A percentile compares a stretch with the other conserved stretches of the same genome.
Conservation (phyloP, 2,329 filamentous ascomycete genomes). For the Calonectria hongkongensis region DNA sequence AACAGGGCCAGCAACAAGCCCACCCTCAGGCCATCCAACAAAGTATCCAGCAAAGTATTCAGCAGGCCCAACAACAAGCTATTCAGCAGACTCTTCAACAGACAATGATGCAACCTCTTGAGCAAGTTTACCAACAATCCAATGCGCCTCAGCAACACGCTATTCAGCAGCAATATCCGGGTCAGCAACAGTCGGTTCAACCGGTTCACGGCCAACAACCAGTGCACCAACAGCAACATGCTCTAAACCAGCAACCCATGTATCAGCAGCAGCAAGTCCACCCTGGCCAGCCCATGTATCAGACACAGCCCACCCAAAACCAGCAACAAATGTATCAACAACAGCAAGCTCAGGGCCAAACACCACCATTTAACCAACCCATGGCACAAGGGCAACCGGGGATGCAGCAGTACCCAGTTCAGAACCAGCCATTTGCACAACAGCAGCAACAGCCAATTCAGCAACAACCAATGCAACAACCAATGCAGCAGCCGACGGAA, state of each 20-base stretch:
- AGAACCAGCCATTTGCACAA: neutral
- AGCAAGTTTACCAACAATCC: neutral
- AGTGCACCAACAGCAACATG: neutral
- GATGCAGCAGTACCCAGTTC: neutral
- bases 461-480: neutral
- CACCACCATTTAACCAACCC: neutral
- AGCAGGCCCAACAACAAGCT: neutral
- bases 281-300: neutral
- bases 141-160: neutral
- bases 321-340: neutral
- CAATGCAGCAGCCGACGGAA: neutral
- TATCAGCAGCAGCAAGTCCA: neutral
- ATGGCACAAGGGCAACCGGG: neutral
- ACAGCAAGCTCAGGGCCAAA: neutral
- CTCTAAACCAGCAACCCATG: neutral
- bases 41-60: neutral
- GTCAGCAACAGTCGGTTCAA: neutral
- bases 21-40: neutral
- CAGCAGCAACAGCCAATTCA: neutral
- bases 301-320: neutral
- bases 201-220: slow-evolving; percentile 2
- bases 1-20: neutral
- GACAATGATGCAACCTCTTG: neutral
- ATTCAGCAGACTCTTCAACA: neutral
- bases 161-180: neutral